Conservation (phyloP, 148 eudicot genomes). For the Rhododendron griersonianum region DNA sequence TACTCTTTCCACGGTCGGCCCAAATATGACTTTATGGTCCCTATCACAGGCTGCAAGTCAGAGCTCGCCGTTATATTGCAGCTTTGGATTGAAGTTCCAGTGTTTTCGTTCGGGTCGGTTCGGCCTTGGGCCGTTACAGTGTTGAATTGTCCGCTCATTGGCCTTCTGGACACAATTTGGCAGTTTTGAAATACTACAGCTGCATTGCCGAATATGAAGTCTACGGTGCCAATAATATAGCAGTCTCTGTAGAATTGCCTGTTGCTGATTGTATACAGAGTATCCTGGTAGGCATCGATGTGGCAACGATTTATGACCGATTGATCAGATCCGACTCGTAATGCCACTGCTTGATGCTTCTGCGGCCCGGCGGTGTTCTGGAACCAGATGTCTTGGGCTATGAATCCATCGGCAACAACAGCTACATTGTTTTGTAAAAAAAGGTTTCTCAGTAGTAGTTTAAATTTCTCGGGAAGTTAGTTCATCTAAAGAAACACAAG, state of each 20-base stretch:
- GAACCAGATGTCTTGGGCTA: constrained; percentile 37
- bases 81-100: constrained; percentile 40
- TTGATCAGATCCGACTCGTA: constrained; percentile 36
- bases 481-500: not conserved
- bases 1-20: constrained; percentile 45
- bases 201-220: constrained; percentile 43
- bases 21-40: constrained; percentile 20
- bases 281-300: constrained; percentile 39
- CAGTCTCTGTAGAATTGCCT: constrained; percentile 41
- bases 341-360: constrained; percentile 42
- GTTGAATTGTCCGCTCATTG: constrained; percentile 30
- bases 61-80: constrained; percentile 26
- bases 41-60: constrained; percentile 22
- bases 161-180: constrained; percentile 26
- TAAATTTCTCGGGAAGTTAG: not conserved
- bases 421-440: constrained; percentile 16
- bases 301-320: constrained; percentile 38
- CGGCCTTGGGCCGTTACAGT: constrained; percentile 42
- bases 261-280: constrained; percentile 25
- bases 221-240: constrained; percentile 32
- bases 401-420: constrained; percentile 37
- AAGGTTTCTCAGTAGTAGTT: not conserved
- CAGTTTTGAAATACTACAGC: constrained; percentile 38
- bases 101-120: constrained; percentile 32
- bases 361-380: constrained; percentile 37